Evolutionary conservation across 2,329 filamentous ascomycete species (phyloP).

Genomic region (Colletotrichum sp.): DNA sequence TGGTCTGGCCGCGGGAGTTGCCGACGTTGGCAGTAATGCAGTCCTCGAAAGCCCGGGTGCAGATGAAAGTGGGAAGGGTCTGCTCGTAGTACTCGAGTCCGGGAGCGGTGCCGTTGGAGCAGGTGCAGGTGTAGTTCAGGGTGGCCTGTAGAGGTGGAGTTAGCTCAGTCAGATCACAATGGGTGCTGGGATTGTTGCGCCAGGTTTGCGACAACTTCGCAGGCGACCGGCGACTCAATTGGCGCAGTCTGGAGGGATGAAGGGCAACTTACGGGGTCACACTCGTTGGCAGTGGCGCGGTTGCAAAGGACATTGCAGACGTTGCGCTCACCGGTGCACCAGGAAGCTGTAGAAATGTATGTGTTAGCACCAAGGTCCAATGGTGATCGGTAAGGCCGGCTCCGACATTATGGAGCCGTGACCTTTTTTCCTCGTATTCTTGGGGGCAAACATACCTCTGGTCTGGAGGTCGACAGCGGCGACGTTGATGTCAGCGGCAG

Average conservation of each 20-base stretch:
- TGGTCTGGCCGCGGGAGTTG: conserved; percentile 45
- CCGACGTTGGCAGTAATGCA: conserved; percentile 50
- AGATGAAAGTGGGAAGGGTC: conserved; percentile 59
- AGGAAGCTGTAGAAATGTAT: conserved; percentile 42
- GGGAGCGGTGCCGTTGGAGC: conserved; percentile 52
- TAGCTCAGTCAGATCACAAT: neutral
- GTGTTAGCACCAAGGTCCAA: neutral
- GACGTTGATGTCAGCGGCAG: conserved; percentile 14
- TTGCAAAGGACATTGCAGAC: conserved; percentile 55
- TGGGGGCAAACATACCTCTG: neutral
- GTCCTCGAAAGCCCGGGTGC: conserved; percentile 49
- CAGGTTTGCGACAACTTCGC: neutral
- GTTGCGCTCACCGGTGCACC: conserved; percentile 57
- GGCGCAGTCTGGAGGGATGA: neutral
- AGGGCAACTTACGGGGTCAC: conserved; percentile 46
- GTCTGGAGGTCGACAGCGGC: neutral
- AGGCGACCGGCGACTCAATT: neutral
- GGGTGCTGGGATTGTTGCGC: neutral
- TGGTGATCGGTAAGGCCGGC: neutral
- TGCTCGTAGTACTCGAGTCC: conserved; percentile 58
- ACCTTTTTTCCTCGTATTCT: neutral
- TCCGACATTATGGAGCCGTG: neutral
- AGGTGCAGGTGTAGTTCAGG: conserved; percentile 54
- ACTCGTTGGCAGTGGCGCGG: conserved; percentile 44
- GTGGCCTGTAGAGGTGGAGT: conserved; percentile 33